Conservation (phyloP, 148 eudicot species). For the Spergularia marina region DNA sequence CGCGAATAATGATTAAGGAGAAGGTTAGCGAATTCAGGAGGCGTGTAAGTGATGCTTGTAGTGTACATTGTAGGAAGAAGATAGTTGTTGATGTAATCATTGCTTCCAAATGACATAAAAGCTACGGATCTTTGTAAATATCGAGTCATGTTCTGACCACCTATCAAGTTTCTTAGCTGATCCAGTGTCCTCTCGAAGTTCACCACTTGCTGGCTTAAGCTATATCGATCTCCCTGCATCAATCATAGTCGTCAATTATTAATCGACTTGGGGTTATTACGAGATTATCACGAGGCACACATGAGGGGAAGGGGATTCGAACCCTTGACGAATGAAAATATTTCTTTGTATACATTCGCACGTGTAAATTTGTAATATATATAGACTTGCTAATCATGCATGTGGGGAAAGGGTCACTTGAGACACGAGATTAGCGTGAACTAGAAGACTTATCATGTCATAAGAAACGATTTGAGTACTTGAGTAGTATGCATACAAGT, state of each 20-base stretch:
- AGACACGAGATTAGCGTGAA: too few relatives aligned
- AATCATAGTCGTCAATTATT: not conserved
- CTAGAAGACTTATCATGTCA: too few relatives aligned
- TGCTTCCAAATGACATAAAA: conserved; percentile 73
- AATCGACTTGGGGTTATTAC: too few relatives aligned
- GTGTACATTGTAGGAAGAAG: conserved; percentile 63
- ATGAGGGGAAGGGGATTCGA: too few relatives aligned
- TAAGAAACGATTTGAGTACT: too few relatives aligned
- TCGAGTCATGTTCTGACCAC: conserved; percentile 31
- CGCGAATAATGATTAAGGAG: conserved; percentile 65
- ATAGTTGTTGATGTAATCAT: conserved; percentile 94
- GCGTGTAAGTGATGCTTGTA: conserved; percentile 54
- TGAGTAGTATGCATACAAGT: too few relatives aligned
- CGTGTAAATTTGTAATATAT: too few relatives aligned
- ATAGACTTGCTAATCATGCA: too few relatives aligned
- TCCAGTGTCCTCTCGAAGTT: conserved; percentile 69
- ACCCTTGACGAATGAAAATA: too few relatives aligned
- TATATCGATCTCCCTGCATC: conserved; percentile 66
- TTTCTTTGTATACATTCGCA: too few relatives aligned
- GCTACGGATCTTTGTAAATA: conserved; percentile 60
- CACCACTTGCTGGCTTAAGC: conserved; percentile 71
- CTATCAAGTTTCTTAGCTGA: conserved; percentile 49
- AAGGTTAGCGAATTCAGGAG: conserved; percentile 65
- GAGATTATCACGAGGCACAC: too few relatives aligned
- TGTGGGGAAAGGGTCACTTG: too few relatives aligned